Conservation (phyloP, 768 basidiomycete species). For the Amanita pseudoporphyria region DNA sequence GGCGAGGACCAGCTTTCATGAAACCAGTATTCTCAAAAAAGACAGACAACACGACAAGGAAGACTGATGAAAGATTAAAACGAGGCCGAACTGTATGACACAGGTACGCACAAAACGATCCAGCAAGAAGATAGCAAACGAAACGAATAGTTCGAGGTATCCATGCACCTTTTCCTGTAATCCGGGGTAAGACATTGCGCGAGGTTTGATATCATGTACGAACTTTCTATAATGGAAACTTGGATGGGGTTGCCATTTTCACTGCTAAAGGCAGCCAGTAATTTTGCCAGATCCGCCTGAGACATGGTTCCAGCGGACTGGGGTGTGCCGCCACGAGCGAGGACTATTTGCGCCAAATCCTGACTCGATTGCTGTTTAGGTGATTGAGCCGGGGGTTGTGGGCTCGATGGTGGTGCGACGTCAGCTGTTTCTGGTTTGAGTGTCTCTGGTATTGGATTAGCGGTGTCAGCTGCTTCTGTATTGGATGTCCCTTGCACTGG, state of each 20-base stretch:
- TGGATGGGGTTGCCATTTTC: constrained; percentile 57
- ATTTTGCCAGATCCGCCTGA: constrained; percentile 28
- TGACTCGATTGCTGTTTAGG: constrained; percentile 22
- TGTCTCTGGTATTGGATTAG: constrained; percentile 8
- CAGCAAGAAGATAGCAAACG: constrained; percentile 41
- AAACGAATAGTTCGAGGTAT: constrained; percentile 55
- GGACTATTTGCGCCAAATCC: constrained; percentile 38
- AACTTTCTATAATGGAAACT: constrained; percentile 77
- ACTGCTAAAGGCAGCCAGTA: constrained; percentile 32
- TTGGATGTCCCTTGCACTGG: constrained; percentile 8
- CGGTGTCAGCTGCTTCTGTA: constrained; percentile 9
- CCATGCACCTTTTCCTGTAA: constrained; percentile 59
- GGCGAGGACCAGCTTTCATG: constrained; percentile 78
- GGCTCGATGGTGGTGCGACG: constrained; percentile 8
- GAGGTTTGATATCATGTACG: constrained; percentile 18
- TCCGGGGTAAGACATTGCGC: neutral
- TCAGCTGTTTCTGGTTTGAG: constrained; percentile 9
- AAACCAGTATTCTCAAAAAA: constrained; percentile 91
- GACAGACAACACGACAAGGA: constrained; percentile 80
- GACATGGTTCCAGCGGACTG: constrained; percentile 15
- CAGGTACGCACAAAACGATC: constrained; percentile 51
- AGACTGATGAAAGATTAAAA: constrained; percentile 31
- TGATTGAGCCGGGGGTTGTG: constrained; percentile 7
- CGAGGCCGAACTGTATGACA: neutral
- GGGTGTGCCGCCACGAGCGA: constrained; percentile 22